These are phyloP conservation scores for Flueggea neowawraea DNA, from an alignment of 441 rosid genomes.

Conservation along the genomic window DNA sequence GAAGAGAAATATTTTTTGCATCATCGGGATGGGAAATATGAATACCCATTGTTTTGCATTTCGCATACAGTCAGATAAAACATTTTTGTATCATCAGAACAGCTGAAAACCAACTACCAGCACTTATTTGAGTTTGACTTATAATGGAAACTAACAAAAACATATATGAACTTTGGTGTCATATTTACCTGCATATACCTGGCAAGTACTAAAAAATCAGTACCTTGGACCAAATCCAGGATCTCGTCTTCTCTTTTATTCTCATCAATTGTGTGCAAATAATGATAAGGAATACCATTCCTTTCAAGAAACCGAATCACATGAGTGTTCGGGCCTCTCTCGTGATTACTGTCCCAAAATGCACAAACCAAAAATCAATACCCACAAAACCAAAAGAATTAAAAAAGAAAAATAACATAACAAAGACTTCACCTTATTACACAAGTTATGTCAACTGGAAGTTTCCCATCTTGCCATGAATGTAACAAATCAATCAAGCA, in stretches of 20 bases:
- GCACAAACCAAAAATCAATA: slow-evolving; percentile 7
- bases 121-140: background rate
- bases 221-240: slow-evolving; percentile 70
- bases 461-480: slow-evolving; percentile 87
- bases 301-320: slow-evolving; percentile 81
- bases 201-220: slow-evolving; percentile 90
- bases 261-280: slow-evolving; percentile 46
- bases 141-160: slow-evolving; percentile 6
- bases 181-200: slow-evolving; percentile 97
- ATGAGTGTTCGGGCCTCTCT: slow-evolving; percentile 85
- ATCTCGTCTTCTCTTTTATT: slow-evolving; percentile 72
- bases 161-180: slow-evolving; percentile 9
- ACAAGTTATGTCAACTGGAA: slow-evolving; percentile 83
- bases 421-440: slow-evolving; percentile 65
- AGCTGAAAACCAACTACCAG: background rate
- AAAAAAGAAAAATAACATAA: background rate
- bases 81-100: too few species aligned
- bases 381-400: slow-evolving; percentile 8
- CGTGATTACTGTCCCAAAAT: slow-evolving; percentile 64
- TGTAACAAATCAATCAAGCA: slow-evolving; percentile 89
- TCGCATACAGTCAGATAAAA: too few species aligned
- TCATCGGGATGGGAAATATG: too few species aligned
- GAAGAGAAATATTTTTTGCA: too few species aligned
- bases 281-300: slow-evolving; percentile 81
- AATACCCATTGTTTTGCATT: too few species aligned